Evolutionary conservation across 169 alveolate genomes (phyloP).

Genomic region (Plasmodium sp.): DNA sequence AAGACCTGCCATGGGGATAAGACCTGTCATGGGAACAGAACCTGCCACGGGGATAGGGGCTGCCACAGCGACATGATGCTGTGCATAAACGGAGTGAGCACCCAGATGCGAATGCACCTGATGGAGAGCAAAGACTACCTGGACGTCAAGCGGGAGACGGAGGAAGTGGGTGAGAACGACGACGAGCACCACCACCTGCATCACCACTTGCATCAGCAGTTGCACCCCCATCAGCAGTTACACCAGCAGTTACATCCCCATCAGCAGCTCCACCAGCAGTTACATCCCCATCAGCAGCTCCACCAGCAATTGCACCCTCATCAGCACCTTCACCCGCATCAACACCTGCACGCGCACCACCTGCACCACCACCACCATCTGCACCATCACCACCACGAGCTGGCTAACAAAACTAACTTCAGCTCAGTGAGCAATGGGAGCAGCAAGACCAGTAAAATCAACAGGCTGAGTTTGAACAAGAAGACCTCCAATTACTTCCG

Average conservation of each 20-base stretch:
- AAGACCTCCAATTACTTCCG: conserved; percentile 42
- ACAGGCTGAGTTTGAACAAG: conserved; percentile 31
- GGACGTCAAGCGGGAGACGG: conserved; percentile 1
- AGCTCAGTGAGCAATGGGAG: conserved; percentile 28
- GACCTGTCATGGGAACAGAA: too few species aligned
- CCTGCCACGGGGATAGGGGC: too few species aligned
- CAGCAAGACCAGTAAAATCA: conserved; percentile 23
- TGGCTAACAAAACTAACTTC: neutral
- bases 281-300: too few species aligned
- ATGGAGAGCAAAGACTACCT: neutral
- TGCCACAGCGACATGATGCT: neutral
- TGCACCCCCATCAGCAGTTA: neutral
- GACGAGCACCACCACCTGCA: neutral
- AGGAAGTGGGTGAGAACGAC: neutral
- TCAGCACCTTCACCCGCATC: neutral
- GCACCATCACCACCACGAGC: neutral
- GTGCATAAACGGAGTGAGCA: neutral
- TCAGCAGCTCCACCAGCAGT: neutral
- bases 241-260: neutral
- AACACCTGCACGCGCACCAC: neutral
- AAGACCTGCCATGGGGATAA: neutral
- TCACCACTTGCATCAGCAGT: neutral
- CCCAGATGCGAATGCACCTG: neutral
- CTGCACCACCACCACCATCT: neutral
- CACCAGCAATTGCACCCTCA: neutral